A percentile compares a stretch with the other conserved stretches of the same genome.
These are phyloP conservation scores for Omphalea diandra DNA, from an alignment of 441 rosid species.

Conservation along the genomic window DNA sequence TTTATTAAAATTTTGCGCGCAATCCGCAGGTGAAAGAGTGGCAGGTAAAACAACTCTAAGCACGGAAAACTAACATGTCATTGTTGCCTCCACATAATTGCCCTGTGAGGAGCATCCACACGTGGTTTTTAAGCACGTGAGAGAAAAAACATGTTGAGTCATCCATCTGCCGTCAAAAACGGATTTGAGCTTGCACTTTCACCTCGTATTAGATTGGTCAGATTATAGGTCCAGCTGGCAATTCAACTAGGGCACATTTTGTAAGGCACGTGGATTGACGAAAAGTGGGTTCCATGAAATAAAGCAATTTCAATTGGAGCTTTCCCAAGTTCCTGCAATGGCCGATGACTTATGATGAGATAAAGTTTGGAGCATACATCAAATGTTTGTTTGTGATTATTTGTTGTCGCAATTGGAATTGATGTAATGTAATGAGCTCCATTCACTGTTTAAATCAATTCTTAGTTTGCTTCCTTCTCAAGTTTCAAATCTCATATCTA, in stretches of 20 bases:
- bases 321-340: neutral
- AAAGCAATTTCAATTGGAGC: neutral
- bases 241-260: neutral
- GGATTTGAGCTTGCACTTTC: neutral
- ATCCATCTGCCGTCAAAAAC: neutral
- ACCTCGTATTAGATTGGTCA: neutral
- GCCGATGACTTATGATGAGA: neutral
- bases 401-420: no score
- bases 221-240: neutral
- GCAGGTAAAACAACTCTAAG: no score
- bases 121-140: conserved; percentile 22
- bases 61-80: no score
- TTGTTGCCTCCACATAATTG: no score
- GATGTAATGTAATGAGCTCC: no score
- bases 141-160: neutral
- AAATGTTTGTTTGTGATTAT: no score
- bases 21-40: no score
- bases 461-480: no score
- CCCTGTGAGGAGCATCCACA: no score
- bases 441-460: no score
- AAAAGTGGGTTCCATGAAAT: neutral
- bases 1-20: no score
- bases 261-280: neutral
- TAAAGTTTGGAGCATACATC: neutral
- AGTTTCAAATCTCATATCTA: no score